phyloP scores from a whole-genome alignment of 139 green algal species.

The Spirogloea muscicola region DNA sequence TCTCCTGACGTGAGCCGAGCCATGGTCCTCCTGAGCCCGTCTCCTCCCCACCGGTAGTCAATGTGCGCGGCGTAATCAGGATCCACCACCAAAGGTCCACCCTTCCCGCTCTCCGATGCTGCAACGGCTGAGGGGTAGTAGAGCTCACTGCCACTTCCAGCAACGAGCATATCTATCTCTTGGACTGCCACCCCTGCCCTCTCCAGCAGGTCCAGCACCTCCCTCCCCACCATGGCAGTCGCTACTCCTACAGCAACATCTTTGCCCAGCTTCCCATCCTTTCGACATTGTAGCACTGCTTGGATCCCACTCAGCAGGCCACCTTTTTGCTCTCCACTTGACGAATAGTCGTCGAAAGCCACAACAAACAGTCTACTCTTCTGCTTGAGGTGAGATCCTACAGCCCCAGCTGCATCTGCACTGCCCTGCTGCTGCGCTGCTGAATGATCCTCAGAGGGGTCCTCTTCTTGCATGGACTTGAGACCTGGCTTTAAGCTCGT shows the following conservation, averaged over 20 bases:
- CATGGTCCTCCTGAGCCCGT: constrained; percentile 34
- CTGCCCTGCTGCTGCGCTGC: constrained; percentile 53
- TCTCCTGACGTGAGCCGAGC: too few species aligned
- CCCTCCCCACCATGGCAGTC: constrained; percentile 15
- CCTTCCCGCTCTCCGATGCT: too few species aligned
- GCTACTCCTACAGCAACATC: constrained; percentile 14
- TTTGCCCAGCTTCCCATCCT: constrained; percentile 7
- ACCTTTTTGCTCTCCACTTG: constrained; percentile 12
- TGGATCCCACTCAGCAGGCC: constrained; percentile 6
- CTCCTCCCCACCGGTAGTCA: constrained; percentile 58
- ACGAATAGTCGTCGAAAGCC: constrained; percentile 24
- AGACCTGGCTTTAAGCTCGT: neutral
- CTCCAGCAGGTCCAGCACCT: constrained; percentile 25
- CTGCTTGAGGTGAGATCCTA: too few species aligned
- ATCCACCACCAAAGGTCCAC: constrained; percentile 32
- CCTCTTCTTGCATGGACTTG: constrained; percentile 16
- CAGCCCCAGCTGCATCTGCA: constrained; percentile 48
- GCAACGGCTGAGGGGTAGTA: constrained; percentile 36
- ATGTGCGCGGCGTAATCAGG: constrained; percentile 58
- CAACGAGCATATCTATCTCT: constrained; percentile 58
- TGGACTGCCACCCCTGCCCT: constrained; percentile 20
- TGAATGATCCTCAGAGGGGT: neutral
- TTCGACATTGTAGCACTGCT: neutral
- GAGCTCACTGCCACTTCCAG: constrained; percentile 58
- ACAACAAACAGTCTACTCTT: constrained; percentile 28